Percentiles rank a stretch among this genome's conserved stretches.
Conservation (phyloP, 495 filamentous ascomycete species). For the Aspergillus cristatus region DNA sequence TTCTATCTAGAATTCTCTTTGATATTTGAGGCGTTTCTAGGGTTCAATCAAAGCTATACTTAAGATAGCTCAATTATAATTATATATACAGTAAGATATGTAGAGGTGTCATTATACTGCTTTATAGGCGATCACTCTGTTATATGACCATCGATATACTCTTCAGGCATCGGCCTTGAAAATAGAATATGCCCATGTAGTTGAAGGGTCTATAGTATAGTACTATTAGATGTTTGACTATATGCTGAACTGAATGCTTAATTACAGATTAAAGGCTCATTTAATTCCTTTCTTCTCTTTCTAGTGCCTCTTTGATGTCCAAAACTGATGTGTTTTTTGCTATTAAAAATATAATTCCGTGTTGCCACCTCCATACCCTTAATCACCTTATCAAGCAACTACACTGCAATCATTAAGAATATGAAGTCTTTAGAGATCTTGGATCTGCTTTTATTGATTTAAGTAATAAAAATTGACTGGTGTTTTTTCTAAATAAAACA, state of each 20-base stretch:
- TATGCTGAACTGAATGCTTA: background rate
- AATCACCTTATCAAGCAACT: too few relatives aligned
- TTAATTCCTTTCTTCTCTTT: too few relatives aligned
- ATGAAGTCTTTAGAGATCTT: background rate
- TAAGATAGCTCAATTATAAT: background rate
- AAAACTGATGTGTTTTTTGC: too few relatives aligned
- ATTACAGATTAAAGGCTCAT: too few relatives aligned
- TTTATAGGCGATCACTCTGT: background rate
- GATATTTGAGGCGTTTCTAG: too few relatives aligned
- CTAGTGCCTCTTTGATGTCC: too few relatives aligned
- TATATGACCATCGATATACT: background rate
- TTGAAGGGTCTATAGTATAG: background rate
- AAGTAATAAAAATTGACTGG: background rate
- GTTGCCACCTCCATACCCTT: too few relatives aligned
- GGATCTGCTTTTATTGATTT: background rate
- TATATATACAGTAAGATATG: background rate
- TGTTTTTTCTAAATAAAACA: too few relatives aligned
- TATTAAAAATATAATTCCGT: too few relatives aligned
- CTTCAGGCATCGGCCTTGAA: background rate
- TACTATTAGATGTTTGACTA: background rate
- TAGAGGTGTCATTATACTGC: background rate
- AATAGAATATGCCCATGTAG: background rate
- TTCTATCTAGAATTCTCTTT: too few relatives aligned
- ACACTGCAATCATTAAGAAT: background rate
- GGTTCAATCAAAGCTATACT: background rate